Base-by-base conservation (phyloP, 768 basidiomycete species). In the Coprinellus micaceus region DNA sequence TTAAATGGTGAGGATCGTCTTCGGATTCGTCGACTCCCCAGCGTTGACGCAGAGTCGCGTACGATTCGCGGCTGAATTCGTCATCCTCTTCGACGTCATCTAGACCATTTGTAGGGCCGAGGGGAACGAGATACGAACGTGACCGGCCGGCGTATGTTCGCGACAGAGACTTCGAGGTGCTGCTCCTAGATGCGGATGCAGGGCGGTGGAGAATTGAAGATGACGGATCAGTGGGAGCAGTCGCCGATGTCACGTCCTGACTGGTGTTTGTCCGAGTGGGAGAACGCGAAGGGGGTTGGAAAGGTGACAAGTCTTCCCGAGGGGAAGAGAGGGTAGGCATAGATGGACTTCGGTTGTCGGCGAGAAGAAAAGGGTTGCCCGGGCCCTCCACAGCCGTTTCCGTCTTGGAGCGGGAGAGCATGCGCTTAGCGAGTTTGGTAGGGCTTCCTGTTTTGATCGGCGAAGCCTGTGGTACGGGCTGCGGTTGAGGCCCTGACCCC, bases 11-110 rank as follows among this genome's bases (percentile, higher is more conserved):
- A 15, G 81, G 82, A 56, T 89, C 88, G 60, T 89, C 87, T 63
- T 91, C 91, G 1, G 87, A 86, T 33, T 82, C 90, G 49, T 57
- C 56, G 0, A 93, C 85, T 2, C 90, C 90, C 87, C 87, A 91
- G 19, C 90, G 80, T n/a, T 74, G 71, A 13, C 91, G 84, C 46
- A 93, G 69, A 50, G 86, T 83, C 12, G 82, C 71, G 61, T 93
- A 93, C 0, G 89, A 89, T 63, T 92, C 90, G n/a, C 82, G 81
- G 11, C 72, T 69, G 47, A 81, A 81, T 22, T 83, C 80, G 24
- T 81, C 82, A 7, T 77, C 72, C 17, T 72, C 69, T 28, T 76
- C n/a, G n/a, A n/a, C 75, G 22, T 71, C 66, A 15, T 63, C 54
- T 49, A 69, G 59, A 2, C 21, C 25, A 64, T 48, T 68, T 60